phyloP scores from a whole-genome alignment of 2,329 filamentous ascomycete species.

The Teratosphaeria pseudoeucalypti region DNA sequence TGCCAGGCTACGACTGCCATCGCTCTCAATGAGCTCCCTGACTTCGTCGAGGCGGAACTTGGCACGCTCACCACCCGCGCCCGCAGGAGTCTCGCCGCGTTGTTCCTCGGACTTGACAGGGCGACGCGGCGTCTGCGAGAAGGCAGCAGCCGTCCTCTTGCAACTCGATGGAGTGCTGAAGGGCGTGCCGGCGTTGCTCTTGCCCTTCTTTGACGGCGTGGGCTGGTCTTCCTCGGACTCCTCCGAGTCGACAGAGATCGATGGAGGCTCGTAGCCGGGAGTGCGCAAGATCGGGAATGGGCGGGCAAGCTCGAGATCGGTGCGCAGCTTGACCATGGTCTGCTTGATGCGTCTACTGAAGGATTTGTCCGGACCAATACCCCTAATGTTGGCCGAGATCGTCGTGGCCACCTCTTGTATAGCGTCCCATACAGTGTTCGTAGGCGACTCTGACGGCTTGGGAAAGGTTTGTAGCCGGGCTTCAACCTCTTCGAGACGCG shows the following conservation, averaged over 20 bases:
- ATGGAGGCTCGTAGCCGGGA: constrained; percentile 13
- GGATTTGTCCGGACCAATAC: constrained; percentile 30
- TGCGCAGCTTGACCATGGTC: constrained; percentile 43
- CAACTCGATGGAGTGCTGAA: background rate
- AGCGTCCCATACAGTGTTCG: constrained; percentile 52
- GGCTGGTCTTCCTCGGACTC: constrained; percentile 10
- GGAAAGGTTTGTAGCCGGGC: constrained; percentile 49
- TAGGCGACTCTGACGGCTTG: constrained; percentile 52
- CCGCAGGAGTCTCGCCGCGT: no score
- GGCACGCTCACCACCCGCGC: background rate
- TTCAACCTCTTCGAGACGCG: constrained; percentile 43
- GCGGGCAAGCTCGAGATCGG: constrained; percentile 23
- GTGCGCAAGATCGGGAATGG: constrained; percentile 19
- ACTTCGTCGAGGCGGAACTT: background rate
- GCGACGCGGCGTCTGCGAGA: background rate
- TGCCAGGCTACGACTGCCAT: background rate
- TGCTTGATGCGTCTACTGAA: constrained; percentile 35
- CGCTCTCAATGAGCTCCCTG: background rate
- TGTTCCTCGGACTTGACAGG: background rate
- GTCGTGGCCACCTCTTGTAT: constrained; percentile 47
- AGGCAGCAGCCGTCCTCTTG: background rate
- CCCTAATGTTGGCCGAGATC: constrained; percentile 45
- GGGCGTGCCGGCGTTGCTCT: constrained; percentile 10
- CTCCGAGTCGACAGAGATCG: constrained; percentile 8
- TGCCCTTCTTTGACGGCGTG: constrained; percentile 24